phyloP scores from a whole-genome alignment of 2,329 filamentous ascomycete genomes.

The Cryphonectria radicalis region DNA sequence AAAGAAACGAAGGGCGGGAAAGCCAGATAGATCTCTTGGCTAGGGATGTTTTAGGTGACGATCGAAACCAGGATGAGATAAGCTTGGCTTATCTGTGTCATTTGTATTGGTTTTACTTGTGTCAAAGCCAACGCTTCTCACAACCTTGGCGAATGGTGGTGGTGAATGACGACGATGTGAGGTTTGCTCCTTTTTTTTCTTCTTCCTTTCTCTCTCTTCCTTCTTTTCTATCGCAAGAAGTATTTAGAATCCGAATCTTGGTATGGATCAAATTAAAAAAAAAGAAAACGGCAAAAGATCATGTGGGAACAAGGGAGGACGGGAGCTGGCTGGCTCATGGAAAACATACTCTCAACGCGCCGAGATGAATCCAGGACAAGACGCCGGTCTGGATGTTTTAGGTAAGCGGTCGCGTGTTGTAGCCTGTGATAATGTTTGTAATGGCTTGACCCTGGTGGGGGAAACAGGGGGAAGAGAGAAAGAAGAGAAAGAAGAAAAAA shows the following conservation, averaged over 20 bases:
- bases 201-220: background rate
- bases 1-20: slow-evolving; percentile 4
- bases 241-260: background rate
- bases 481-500: too few relatives aligned
- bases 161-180: background rate
- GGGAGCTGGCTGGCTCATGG: slow-evolving; percentile 10
- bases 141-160: slow-evolving; percentile 14
- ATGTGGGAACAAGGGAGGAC: slow-evolving; percentile 13
- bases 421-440: background rate
- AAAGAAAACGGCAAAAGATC: background rate
- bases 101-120: slow-evolving; percentile 41
- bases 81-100: slow-evolving; percentile 63
- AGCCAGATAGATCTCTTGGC: slow-evolving; percentile 21
- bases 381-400: slow-evolving; percentile 14
- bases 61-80: slow-evolving; percentile 60
- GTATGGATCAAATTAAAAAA: background rate
- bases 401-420: slow-evolving; percentile 4
- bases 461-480: background rate
- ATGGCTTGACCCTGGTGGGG: background rate
- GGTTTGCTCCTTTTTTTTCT: background rate
- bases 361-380: slow-evolving; percentile 7
- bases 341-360: slow-evolving; percentile 5
- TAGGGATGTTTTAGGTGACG: slow-evolving; percentile 48
- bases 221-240: background rate
- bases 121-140: slow-evolving; percentile 20